These are phyloP conservation scores for Erysimum cheiri DNA, from an alignment of 441 rosid species.

Conservation along the genomic window DNA sequence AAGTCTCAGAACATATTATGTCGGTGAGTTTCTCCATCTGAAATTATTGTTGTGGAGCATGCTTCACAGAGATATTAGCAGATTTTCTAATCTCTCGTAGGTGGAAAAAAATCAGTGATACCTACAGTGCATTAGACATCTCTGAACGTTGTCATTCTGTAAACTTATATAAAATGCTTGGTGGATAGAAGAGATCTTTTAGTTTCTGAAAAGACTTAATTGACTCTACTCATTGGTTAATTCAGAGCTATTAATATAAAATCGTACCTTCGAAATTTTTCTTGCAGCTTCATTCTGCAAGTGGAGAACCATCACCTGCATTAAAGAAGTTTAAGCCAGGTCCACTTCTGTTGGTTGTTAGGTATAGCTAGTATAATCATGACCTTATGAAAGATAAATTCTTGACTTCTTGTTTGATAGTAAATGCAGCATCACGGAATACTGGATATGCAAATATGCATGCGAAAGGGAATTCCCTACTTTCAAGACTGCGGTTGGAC, in stretches of 20 bases:
- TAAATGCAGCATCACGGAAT: slow-evolving; percentile 54
- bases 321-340: slow-evolving; percentile 66
- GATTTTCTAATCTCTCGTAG: not conserved
- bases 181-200: slow-evolving; percentile 18
- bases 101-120: slow-evolving; percentile 17
- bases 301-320: slow-evolving; percentile 60
- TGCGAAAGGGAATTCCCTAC: slow-evolving; percentile 63
- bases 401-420: slow-evolving; percentile 33
- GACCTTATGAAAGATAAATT: not conserved
- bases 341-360: slow-evolving; percentile 39
- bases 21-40: slow-evolving; percentile 69
- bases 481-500: slow-evolving; percentile 82
- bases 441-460: slow-evolving; percentile 51
- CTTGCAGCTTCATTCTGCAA: slow-evolving; percentile 88
- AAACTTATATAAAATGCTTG: slow-evolving; percentile 22
- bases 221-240: slow-evolving; percentile 4
- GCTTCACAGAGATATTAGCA: slow-evolving; percentile 24
- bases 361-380: slow-evolving; percentile 20
- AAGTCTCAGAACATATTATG: slow-evolving; percentile 95
- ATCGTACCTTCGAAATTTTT: slow-evolving; percentile 1
- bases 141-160: not conserved
- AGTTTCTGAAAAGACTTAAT: slow-evolving; percentile 8
- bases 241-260: slow-evolving; percentile 13
- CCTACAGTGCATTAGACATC: slow-evolving; percentile 9
- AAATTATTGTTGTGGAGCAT: slow-evolving; percentile 35